phyloP scores from a whole-genome alignment of 2,329 filamentous ascomycete species.

The Botrytis hyacinthi region DNA sequence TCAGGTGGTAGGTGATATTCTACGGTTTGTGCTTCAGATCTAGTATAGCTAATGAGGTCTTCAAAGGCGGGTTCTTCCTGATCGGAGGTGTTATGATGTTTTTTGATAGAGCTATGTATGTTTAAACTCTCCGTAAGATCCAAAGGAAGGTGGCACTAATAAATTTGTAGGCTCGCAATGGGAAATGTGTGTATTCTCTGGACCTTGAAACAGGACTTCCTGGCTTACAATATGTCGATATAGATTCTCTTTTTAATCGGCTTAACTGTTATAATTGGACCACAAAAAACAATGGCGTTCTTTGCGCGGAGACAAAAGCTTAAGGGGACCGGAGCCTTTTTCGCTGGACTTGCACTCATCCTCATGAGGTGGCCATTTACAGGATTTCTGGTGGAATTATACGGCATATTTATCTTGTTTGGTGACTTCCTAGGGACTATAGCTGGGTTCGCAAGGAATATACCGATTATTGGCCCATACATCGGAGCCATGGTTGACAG shows the following conservation, averaged over 20 bases:
- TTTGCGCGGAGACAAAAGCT: slow-evolving; percentile 92
- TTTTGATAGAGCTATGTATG: slow-evolving; percentile 93
- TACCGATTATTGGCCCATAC: slow-evolving; percentile 84
- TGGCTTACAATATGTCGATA: slow-evolving; percentile 20
- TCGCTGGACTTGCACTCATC: slow-evolving; percentile 78
- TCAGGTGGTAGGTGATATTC: slow-evolving; percentile 74
- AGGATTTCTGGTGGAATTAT: slow-evolving; percentile 86
- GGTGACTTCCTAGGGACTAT: slow-evolving; percentile 96
- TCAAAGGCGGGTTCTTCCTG: slow-evolving; percentile 85
- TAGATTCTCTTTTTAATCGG: slow-evolving; percentile 98
- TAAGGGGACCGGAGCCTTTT: slow-evolving; percentile 87
- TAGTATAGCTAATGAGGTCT: slow-evolving; percentile 24
- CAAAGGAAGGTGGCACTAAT: not conserved
- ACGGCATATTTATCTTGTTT: slow-evolving; percentile 90
- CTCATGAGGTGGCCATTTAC: slow-evolving; percentile 86
- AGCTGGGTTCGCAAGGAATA: slow-evolving; percentile 77
- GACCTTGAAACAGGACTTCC: slow-evolving; percentile 46
- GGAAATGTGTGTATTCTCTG: slow-evolving; percentile 58
- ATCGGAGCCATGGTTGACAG: slow-evolving; percentile 73
- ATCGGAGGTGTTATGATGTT: slow-evolving; percentile 93
- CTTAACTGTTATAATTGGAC: slow-evolving; percentile 91
- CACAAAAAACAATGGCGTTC: slow-evolving; percentile 87
- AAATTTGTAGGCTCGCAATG: slow-evolving; percentile 76
- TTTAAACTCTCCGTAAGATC: slow-evolving; percentile 26
- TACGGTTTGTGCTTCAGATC: slow-evolving; percentile 25